Evolutionary conservation across 225 moss, liverwort and hornwort species (phyloP).

Genomic region (Sphagnum contortum): DNA sequence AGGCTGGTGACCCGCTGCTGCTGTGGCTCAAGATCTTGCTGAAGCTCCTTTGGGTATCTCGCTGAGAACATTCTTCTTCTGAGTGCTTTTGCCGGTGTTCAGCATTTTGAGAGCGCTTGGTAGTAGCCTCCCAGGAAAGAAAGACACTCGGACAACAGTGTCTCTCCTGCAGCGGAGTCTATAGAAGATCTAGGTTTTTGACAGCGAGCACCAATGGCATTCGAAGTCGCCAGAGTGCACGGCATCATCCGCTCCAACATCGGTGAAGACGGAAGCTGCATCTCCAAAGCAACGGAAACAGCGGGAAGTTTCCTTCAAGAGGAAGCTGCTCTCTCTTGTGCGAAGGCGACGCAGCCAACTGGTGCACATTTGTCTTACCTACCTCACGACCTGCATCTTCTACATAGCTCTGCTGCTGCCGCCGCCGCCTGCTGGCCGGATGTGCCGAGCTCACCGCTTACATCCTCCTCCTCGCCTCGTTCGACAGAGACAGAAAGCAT

Average conservation of each 20-base stretch:
- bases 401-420: conserved; percentile 1
- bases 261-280: conserved; percentile 8
- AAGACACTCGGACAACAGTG: too few species aligned
- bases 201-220: conserved; percentile 22
- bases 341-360: background rate
- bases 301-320: too few species aligned
- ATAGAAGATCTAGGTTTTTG: too few species aligned
- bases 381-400: conserved; percentile 4
- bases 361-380: background rate
- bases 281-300: background rate
- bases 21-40: too few species aligned
- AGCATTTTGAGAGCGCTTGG: too few species aligned
- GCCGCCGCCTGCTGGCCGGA: conserved; percentile 33
- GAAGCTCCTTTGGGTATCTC: too few species aligned
- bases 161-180: too few species aligned
- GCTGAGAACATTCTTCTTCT: too few species aligned
- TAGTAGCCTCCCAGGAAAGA: too few species aligned
- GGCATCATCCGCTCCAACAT: conserved; percentile 43
- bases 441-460: conserved; percentile 28
- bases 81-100: too few species aligned
- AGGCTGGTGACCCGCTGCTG: too few species aligned
- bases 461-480: conserved; percentile 44
- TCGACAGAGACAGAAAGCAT: conserved; percentile 78
- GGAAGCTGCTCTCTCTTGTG: background rate
- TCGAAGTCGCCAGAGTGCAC: conserved; percentile 48